Base-by-base conservation (phyloP, 306 rosid species). In the Cucurbita maxima region DNA sequence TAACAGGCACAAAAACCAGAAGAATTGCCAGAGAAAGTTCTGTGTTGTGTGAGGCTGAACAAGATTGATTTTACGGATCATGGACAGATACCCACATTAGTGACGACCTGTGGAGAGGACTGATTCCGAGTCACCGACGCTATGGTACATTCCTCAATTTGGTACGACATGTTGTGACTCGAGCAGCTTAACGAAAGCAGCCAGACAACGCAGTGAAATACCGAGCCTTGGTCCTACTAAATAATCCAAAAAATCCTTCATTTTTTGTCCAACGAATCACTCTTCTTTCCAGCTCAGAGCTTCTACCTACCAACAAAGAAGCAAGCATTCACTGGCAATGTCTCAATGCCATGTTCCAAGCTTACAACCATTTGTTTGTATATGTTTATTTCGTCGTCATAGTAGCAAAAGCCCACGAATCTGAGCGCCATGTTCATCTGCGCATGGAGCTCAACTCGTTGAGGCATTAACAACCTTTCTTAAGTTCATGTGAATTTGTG, bases 1-100 rank as follows among this genome's bases (percentile, higher is more conserved):
- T 61, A 58, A 10, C 86, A 93, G 98, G 97, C 98, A 81, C 98
- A 93, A 80, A 93, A 93, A 76, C 82, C 76, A 78, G 96, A 93
- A 81, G 97, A 93, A 81, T 78, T 93, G 77, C 98, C 98, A 4
- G 98, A 93, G 75, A 80, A 90, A 81, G 96, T 87, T 10, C 75
- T 93, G 47, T 90, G 98, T 76, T 90, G 97, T 75, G 77, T 89
- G 82, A 56, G 94, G 14, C 81, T 93, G 89, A 87, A 93, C 40
- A 87, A 84, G 83, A 79, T 90, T 76, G 96, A 90, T 73, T 87
- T 93, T 57, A 88, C 85, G 25, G 90, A 90, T 85, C 84, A 78
- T 69, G 96, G 98, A 3, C 97, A 90, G 80, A 87, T 93, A 79
- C 96, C 98, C n/a, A 87, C 94, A 59, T 78, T 93, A 59, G 83